Base-by-base conservation (phyloP, 805 yeast genomes). In the Candida hungchunana region DNA sequence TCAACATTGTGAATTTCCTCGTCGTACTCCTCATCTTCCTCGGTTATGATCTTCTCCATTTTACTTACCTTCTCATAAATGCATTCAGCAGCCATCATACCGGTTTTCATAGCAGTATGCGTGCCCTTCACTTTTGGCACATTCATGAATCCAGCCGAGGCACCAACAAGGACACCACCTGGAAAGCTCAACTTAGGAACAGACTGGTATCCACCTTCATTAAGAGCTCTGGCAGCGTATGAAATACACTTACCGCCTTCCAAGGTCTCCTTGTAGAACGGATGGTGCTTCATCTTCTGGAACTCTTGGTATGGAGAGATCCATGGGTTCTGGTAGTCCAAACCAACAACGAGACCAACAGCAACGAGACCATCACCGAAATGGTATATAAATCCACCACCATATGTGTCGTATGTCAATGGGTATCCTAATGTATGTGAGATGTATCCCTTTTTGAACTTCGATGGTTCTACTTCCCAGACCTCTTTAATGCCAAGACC, bases 71-170 rank as follows among this genome's bases (percentile, higher is more conserved):
- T 71, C 31, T 69, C 66, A 51, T 68, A 87, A 27, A 88, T 82
- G 16, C 73, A 58, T 53, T 93, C 97, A 2, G 97, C 98, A 3
- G 98, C 98, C 19, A 93, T 61, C 73, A 93, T 80, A 21, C 97
- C 98, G 8, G 93, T 73, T 61, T 93, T 93, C 78, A 93, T 86
- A 1, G 99, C 97, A 1, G 96, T 90, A 59, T 93, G 99, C 0
- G 97, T 81, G 12, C 99, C 99, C 64, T 93, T 93, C 54, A 93
- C 85, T 60, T 90, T 93, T 35, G 98, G 97, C 29, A 93, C 97
- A 57, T 93, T 93, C 77, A 93, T 75, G 60, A 93, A 90, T 1
- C 98, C 98, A 4, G 98, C 98, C 39, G 94, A 68, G 39, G 95
- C 93, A 21, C 99, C 99, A 26, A 93, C 90, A 19, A 93, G 64